Evolutionary conservation across 495 filamentous ascomycete genomes (phyloP), one percentile per base, ranked within the genome.

Genomic region (Achaetomiella virescens): DNA sequence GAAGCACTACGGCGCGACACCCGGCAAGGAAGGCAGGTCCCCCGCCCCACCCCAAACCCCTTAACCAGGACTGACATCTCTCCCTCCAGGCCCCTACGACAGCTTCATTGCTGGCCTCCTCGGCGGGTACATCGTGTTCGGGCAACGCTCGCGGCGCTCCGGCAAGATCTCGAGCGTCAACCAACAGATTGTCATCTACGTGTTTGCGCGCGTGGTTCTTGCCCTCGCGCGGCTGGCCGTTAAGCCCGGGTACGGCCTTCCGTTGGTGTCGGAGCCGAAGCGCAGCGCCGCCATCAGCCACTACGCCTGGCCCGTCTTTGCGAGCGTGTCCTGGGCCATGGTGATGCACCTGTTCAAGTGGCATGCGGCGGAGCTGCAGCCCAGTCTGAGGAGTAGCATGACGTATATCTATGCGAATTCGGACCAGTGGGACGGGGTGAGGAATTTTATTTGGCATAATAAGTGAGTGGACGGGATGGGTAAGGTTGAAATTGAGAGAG

Each of bases 121-220:
- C 45, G 95, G 91, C 63, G 93, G 93, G 8, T 99, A 97, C 78
- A 67, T 85, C 46, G 90, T 97, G 33, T 99, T 99, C 68, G 93
- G 92, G 42, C 81, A 88, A 44, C 73, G 78, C 42, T 75, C 70
- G 17, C 47, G 25, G 63, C 69, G 72, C 46, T 70, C 60, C 44
- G 86, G 86, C 57, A 82, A 80, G 65, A 85, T 86, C 62, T 85
- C 84, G 48, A 85, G 80, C 63, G 86, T 99, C 48, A 96, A 87
- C 72, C 89, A 97, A 77, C 93, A 99, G 81, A 97, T 99, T 70
- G 90, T 96, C 63, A 88, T 97, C 61, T 99, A 97, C 74, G 86
- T 99, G 50, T 97, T 97, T 66, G 93, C 91, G 31, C 85, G 93
- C 48, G 93, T 96, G 15, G 76, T 85, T 55, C 82, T 99, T 35